Conservation (phyloP, 2,329 filamentous ascomycete species). For the Aspergillus sp. region DNA sequence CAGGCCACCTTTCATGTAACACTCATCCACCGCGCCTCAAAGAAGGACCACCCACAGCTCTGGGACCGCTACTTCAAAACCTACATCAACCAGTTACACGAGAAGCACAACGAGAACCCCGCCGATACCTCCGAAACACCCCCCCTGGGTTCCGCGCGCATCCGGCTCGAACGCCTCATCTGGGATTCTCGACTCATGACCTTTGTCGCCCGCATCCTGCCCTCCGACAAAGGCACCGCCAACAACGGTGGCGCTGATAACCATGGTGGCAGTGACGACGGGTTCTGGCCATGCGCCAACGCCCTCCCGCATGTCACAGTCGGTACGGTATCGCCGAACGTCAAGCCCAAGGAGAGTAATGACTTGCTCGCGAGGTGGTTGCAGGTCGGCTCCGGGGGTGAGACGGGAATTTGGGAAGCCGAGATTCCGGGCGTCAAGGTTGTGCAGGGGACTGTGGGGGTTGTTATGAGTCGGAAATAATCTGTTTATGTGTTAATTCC, state of each 20-base stretch:
- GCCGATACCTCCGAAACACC: slow-evolving; percentile 18
- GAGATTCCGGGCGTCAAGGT: slow-evolving; percentile 50
- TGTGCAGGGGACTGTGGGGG: slow-evolving; percentile 49
- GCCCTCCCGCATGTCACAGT: slow-evolving; percentile 79
- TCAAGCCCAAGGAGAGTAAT: slow-evolving; percentile 96
- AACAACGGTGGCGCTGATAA: slow-evolving; percentile 13
- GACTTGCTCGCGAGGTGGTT: slow-evolving; percentile 72
- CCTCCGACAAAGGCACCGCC: slow-evolving; percentile 35
- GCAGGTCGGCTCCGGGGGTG: slow-evolving; percentile 46
- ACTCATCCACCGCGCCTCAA: slow-evolving; percentile 70
- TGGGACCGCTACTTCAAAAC: slow-evolving; percentile 69
- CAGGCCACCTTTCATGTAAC: slow-evolving; percentile 91
- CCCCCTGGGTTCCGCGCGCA: slow-evolving; percentile 30
- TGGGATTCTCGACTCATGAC: slow-evolving; percentile 87
- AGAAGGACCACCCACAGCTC: slow-evolving; percentile 56
- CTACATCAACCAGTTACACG: slow-evolving; percentile 37
- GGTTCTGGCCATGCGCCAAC: slow-evolving; percentile 64
- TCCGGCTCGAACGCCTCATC: slow-evolving; percentile 61
- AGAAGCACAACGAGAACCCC: slow-evolving; percentile 16
- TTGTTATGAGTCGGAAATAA: slow-evolving; percentile 36
- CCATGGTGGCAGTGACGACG: no score
- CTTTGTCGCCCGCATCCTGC: slow-evolving; percentile 67
- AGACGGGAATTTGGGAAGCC: slow-evolving; percentile 50
- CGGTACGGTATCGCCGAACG: slow-evolving; percentile 63
- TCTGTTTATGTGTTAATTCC: not conserved